Percentiles rank a stretch among this genome's conserved stretches.
phyloP scores from a whole-genome alignment of 1,284 basidiomycete genomes.

The Trametes sp. region DNA sequence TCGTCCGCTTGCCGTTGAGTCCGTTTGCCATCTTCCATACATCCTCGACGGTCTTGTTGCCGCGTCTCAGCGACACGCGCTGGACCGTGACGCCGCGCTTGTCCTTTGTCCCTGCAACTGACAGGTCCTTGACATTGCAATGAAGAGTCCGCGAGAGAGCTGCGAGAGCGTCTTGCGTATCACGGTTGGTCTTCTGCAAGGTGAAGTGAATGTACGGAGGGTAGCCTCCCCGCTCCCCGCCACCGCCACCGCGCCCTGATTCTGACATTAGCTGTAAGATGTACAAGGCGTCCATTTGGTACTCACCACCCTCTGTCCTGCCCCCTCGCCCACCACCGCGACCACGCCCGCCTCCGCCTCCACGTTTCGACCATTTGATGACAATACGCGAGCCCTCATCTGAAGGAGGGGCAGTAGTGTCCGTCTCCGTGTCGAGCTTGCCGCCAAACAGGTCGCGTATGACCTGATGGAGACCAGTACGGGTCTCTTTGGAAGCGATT shows the following conservation, averaged over 20 bases:
- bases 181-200: slow-evolving; percentile 96
- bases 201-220: slow-evolving; percentile 97
- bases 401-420: slow-evolving; percentile 53
- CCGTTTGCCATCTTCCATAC: slow-evolving; percentile 86
- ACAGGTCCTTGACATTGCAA: slow-evolving; percentile 79
- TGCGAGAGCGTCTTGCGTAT: slow-evolving; percentile 93
- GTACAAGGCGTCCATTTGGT: neutral
- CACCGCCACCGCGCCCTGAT: slow-evolving; percentile 28
- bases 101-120: slow-evolving; percentile 97
- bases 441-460: slow-evolving; percentile 86
- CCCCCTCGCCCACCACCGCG: slow-evolving; percentile 53
- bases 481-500: slow-evolving; percentile 81
- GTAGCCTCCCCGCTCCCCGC: slow-evolving; percentile 64
- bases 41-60: slow-evolving; percentile 81
- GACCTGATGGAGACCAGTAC: slow-evolving; percentile 84
- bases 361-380: slow-evolving; percentile 74
- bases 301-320: slow-evolving; percentile 47
- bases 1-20: slow-evolving; percentile 63
- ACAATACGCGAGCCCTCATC: slow-evolving; percentile 75
- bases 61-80: slow-evolving; percentile 85
- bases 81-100: slow-evolving; percentile 97
- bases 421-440: slow-evolving; percentile 85
- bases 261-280: neutral
- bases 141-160: slow-evolving; percentile 82
- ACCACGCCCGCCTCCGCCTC: slow-evolving; percentile 52